phyloP scores from a whole-genome alignment of 2,329 filamentous ascomycete species.

The Gnomoniopsis smithogilvyi region DNA sequence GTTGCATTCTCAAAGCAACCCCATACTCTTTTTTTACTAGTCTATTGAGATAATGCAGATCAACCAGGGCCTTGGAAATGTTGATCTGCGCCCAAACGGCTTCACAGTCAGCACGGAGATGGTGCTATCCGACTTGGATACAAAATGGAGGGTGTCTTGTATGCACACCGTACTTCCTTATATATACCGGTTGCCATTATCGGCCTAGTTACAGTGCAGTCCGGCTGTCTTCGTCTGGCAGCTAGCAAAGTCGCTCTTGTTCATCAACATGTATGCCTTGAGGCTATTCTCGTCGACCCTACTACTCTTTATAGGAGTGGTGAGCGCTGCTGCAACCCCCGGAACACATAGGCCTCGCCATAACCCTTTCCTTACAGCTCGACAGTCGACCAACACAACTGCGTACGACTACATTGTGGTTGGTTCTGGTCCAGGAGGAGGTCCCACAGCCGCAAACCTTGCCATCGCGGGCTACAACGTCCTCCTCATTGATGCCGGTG shows the following conservation, averaged over 20 bases:
- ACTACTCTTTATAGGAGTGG: neutral
- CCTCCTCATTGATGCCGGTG: constrained; percentile 49
- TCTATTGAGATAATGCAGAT: neutral
- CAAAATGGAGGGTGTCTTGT: neutral
- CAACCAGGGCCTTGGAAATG: neutral
- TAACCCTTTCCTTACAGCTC: constrained; percentile 1
- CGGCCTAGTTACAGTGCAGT: neutral
- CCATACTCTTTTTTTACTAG: neutral
- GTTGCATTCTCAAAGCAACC: neutral
- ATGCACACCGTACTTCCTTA: neutral
- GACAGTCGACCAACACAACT: neutral
- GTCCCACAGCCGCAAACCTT: constrained; percentile 11
- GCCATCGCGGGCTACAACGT: constrained; percentile 14
- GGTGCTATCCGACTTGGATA: neutral
- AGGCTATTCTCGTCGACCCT: neutral
- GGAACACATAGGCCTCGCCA: neutral
- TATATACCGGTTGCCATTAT: neutral
- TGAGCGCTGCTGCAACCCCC: neutral
- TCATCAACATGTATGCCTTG: neutral
- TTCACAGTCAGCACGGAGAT: neutral
- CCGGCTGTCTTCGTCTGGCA: neutral
- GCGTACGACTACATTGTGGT: constrained; percentile 16
- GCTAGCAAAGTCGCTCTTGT: neutral
- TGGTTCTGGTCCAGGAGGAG: constrained; percentile 14
- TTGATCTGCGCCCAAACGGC: neutral